These are phyloP conservation scores for Silene uniflora DNA, from an alignment of 148 eudicot species.

Conservation along the genomic window DNA sequence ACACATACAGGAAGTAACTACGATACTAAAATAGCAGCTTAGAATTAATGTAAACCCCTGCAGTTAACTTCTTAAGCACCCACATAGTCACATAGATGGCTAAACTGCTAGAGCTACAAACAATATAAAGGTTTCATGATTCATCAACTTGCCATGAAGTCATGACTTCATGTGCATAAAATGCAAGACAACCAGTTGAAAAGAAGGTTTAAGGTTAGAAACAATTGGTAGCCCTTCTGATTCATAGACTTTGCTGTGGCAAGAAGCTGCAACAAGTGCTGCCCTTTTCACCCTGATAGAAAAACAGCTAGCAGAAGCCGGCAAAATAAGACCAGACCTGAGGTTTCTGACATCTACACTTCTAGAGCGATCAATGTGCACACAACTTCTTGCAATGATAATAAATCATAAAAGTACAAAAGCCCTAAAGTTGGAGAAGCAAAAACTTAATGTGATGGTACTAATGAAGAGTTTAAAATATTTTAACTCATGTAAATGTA, in stretches of 20 bases:
- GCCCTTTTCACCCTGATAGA: neutral
- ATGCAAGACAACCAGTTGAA: neutral
- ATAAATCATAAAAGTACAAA: neutral
- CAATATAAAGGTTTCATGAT: neutral
- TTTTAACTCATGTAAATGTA: neutral
- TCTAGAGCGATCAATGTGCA: constrained; percentile 6
- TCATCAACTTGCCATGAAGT: constrained; percentile 6
- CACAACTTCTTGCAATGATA: neutral
- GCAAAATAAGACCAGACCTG: neutral
- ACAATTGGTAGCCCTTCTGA: neutral
- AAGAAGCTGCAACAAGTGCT: neutral
- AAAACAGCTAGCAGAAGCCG: constrained; percentile 10
- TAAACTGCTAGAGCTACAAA: neutral
- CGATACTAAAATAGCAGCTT: neutral
- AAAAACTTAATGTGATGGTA: neutral
- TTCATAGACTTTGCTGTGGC: neutral
- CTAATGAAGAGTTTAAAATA: constrained; percentile 9
- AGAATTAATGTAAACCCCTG: neutral
- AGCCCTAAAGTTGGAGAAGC: neutral
- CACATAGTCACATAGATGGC: neutral
- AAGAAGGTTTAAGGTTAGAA: neutral
- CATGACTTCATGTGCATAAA: neutral
- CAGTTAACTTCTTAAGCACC: constrained; percentile 3
- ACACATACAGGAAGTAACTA: constrained; percentile 4
- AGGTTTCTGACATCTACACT: neutral